Conservation (phyloP, 306 rosid genomes). For the Quillaja saponaria region DNA sequence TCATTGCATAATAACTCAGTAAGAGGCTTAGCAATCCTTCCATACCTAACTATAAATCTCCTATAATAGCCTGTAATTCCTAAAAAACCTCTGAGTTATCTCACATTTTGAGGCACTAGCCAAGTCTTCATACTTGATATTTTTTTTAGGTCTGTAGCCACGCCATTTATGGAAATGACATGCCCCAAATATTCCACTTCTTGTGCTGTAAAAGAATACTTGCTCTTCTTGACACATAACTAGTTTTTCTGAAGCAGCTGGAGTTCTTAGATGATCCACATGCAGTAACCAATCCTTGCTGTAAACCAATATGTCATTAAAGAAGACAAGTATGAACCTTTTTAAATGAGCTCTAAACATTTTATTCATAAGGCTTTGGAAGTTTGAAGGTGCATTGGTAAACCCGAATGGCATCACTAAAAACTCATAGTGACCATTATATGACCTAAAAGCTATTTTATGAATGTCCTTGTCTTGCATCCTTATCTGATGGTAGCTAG, state of each 20-base stretch:
- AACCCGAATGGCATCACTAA: not conserved
- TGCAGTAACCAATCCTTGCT: not conserved
- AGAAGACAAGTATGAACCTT: not conserved
- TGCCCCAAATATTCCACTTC: not conserved
- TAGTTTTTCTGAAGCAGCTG: not conserved
- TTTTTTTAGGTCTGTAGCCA: no score
- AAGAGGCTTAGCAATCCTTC: not conserved
- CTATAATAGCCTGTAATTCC: not conserved
- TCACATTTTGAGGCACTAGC: no score
- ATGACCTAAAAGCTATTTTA: not conserved
- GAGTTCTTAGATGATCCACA: not conserved
- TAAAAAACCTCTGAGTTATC: not conserved
- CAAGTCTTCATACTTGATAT: no score
- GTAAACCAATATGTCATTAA: not conserved
- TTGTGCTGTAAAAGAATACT: no score
- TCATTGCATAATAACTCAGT: not conserved
- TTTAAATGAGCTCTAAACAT: not conserved
- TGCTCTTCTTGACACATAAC: no score
- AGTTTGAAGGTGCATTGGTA: not conserved
- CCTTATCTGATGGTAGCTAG: not conserved
- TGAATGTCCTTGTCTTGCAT: not conserved
- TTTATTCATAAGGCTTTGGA: not conserved
- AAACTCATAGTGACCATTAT: not conserved
- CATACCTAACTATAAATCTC: not conserved
- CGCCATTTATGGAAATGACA: no score